Evolutionary conservation across 352 stramenopile species (phyloP).

Genomic region (Globisporangium spiculum): DNA sequence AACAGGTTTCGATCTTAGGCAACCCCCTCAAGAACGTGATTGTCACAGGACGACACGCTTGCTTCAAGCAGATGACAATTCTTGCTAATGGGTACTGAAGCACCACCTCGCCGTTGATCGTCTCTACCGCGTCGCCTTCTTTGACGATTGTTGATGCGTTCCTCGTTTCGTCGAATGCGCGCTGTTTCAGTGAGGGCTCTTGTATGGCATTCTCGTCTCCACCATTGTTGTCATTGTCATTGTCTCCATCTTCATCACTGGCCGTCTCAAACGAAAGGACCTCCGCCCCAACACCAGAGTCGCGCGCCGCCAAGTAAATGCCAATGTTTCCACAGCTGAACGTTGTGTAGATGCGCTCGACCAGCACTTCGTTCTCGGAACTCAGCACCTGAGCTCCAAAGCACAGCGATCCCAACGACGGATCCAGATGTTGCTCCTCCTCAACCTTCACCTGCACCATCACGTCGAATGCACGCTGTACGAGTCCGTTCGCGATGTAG

Average conservation of each 20-base stretch:
- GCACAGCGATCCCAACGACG: slow-evolving; percentile 22
- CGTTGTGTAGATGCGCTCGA: slow-evolving; percentile 43
- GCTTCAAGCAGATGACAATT: slow-evolving; percentile 34
- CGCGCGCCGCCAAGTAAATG: slow-evolving; percentile 28
- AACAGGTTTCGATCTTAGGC: slow-evolving; percentile 21
- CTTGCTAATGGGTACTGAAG: slow-evolving; percentile 29
- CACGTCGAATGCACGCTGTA: slow-evolving; percentile 46
- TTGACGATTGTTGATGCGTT: slow-evolving; percentile 1
- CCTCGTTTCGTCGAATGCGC: not conserved
- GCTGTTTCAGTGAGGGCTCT: not conserved
- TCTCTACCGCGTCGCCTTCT: slow-evolving; percentile 38
- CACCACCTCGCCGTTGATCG: slow-evolving; percentile 45
- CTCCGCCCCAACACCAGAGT: slow-evolving; percentile 21
- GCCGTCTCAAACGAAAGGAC: slow-evolving; percentile 23
- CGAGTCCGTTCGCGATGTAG: slow-evolving; percentile 39
- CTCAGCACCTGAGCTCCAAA: slow-evolving; percentile 37
- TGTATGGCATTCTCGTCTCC: not conserved
- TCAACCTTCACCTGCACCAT: slow-evolving; percentile 41
- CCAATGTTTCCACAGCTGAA: slow-evolving; percentile 48
- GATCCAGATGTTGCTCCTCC: slow-evolving; percentile 39
- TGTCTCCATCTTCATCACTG: not conserved
- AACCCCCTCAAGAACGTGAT: slow-evolving; percentile 45
- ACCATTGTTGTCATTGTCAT: slow-evolving; percentile 6
- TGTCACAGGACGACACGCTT: slow-evolving; percentile 40
- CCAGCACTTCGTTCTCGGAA: slow-evolving; percentile 29